Conservation (phyloP, 2,329 filamentous ascomycete species). For the Xylariaceae sp. region DNA sequence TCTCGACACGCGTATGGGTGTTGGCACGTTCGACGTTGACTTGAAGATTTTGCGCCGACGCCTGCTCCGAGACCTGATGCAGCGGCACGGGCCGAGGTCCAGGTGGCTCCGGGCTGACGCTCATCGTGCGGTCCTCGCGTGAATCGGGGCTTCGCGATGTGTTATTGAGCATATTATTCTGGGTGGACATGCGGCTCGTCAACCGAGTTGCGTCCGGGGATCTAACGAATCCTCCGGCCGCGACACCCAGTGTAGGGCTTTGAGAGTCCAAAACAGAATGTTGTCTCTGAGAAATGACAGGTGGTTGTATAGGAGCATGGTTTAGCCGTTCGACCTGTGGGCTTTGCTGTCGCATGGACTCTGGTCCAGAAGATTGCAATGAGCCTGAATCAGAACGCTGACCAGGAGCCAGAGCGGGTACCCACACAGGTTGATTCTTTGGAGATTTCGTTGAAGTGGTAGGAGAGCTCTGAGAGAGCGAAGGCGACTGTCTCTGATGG, state of each 20-base stretch:
- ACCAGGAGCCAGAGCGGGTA: neutral
- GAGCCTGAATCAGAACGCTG: slow-evolving; percentile 6
- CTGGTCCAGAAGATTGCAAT: neutral
- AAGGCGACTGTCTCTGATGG: slow-evolving; percentile 21
- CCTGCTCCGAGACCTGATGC: slow-evolving; percentile 27
- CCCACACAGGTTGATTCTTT: slow-evolving; percentile 1
- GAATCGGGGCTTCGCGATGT: slow-evolving; percentile 23
- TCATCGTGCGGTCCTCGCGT: slow-evolving; percentile 18
- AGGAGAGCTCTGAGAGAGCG: slow-evolving; percentile 9
- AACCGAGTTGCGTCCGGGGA: slow-evolving; percentile 18
- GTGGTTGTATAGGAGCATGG: slow-evolving; percentile 1
- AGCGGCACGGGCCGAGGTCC: slow-evolving; percentile 11
- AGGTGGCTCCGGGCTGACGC: slow-evolving; percentile 27
- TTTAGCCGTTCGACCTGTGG: slow-evolving; percentile 3
- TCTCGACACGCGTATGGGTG: slow-evolving; percentile 8
- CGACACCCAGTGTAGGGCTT: too few relatives aligned
- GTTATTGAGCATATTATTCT: slow-evolving; percentile 10
- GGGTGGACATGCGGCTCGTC: slow-evolving; percentile 23
- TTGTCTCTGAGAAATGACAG: neutral
- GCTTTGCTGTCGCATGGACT: neutral
- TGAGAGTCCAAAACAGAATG: neutral
- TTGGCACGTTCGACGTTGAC: slow-evolving; percentile 30
- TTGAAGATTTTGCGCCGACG: slow-evolving; percentile 26
- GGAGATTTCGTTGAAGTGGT: slow-evolving; percentile 7
- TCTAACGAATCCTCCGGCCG: slow-evolving; percentile 1